phyloP scores from a whole-genome alignment of 352 stramenopile species.

The Globisporangium perplexum region DNA sequence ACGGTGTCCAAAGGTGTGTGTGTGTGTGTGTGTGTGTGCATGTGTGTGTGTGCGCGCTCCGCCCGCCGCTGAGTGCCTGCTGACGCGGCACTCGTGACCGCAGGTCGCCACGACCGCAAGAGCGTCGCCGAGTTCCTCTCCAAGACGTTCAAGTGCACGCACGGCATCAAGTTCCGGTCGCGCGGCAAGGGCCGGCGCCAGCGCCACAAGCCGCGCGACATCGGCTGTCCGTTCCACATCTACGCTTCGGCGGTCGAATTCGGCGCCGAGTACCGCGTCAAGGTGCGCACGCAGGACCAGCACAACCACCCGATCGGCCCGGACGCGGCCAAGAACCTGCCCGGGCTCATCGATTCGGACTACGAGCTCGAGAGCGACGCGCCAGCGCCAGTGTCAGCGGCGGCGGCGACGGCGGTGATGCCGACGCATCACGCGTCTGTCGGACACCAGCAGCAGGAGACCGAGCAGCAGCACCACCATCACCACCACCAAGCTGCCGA shows the following conservation, averaged over 20 bases:
- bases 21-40: neutral
- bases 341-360: constrained; percentile 44
- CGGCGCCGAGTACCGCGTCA: constrained; percentile 57
- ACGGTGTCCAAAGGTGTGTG: constrained; percentile 64
- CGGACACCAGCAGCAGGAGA: constrained; percentile 3
- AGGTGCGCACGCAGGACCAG: constrained; percentile 63
- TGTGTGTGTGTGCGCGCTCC: no score
- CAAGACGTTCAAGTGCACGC: constrained; percentile 84
- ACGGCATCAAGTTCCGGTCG: constrained; percentile 79
- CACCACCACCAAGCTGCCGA: neutral
- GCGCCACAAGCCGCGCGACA: constrained; percentile 64
- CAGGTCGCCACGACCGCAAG: constrained; percentile 63
- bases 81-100: no score
- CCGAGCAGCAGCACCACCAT: constrained; percentile 3
- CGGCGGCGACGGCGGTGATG: no score
- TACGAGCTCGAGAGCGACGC: constrained; percentile 37
- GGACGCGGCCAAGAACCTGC: constrained; percentile 54
- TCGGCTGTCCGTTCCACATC: constrained; percentile 74
- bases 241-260: constrained; percentile 70
- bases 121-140: constrained; percentile 68
- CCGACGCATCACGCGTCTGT: neutral
- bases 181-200: constrained; percentile 60
- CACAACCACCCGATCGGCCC: constrained; percentile 77
- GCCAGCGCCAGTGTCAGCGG: no score
- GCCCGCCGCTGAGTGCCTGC: no score